Percentiles rank a stretch among this genome's conserved stretches.
These are phyloP conservation scores for Suillus ampliporus DNA, from an alignment of 768 basidiomycete species.

Conservation along the genomic window DNA sequence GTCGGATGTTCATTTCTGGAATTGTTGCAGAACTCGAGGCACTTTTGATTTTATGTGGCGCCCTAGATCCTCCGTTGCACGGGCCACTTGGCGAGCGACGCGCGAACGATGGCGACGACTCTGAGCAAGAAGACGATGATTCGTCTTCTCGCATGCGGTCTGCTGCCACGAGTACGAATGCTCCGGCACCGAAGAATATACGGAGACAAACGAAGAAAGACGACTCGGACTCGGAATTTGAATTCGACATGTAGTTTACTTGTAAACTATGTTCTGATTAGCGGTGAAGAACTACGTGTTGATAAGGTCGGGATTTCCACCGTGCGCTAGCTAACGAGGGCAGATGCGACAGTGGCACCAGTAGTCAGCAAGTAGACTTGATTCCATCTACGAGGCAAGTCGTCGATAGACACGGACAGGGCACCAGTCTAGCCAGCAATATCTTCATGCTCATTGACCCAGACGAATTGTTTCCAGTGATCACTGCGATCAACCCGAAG, in stretches of 20 bases:
- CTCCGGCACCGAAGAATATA: conserved; percentile 57
- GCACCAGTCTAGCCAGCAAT: too few species aligned
- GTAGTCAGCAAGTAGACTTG: too few species aligned
- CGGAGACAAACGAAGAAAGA: conserved; percentile 55
- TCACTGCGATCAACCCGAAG: too few species aligned
- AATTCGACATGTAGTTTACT: conserved; percentile 66
- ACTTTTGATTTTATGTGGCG: conserved; percentile 65
- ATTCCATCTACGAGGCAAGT: too few species aligned
- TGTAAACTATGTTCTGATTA: not conserved
- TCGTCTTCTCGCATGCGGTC: conserved; percentile 62
- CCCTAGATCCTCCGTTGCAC: conserved; percentile 62
- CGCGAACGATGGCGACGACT: conserved; percentile 44
- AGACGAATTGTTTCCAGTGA: too few species aligned
- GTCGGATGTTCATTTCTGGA: not conserved
- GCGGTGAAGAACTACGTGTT: too few species aligned
- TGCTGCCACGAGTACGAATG: conserved; percentile 60
- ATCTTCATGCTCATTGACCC: too few species aligned
- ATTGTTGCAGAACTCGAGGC: conserved; percentile 68
- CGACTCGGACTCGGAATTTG: conserved; percentile 82
- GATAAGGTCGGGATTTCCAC: too few species aligned
- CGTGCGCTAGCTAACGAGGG: too few species aligned
- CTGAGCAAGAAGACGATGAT: conserved; percentile 55
- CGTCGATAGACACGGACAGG: too few species aligned
- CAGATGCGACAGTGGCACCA: too few species aligned
- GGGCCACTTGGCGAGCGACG: conserved; percentile 35